These are phyloP conservation scores for Simmondsia chinensis DNA, from an alignment of 148 eudicot genomes.

Conservation along the genomic window DNA sequence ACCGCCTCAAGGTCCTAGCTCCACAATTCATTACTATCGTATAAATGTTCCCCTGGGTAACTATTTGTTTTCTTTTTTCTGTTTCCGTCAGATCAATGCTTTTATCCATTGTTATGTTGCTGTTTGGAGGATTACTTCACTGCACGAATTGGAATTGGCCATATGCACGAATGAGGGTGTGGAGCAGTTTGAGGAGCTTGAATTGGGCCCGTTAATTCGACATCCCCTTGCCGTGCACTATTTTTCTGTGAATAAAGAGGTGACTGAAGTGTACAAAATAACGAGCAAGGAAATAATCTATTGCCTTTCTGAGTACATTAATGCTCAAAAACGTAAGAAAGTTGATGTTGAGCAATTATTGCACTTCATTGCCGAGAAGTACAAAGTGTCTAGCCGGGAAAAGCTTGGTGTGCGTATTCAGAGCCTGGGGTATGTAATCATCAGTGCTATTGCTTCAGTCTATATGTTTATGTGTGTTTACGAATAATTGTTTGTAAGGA, in stretches of 20 bases:
- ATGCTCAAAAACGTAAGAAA: slow-evolving; percentile 19
- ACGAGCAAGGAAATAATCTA: slow-evolving; percentile 50
- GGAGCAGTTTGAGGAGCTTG: slow-evolving; percentile 63
- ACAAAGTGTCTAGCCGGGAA: slow-evolving; percentile 36
- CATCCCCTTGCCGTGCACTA: slow-evolving; percentile 80
- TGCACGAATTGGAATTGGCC: slow-evolving; percentile 68
- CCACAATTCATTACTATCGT: no score
- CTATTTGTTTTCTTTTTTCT: not conserved
- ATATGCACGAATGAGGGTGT: slow-evolving; percentile 72
- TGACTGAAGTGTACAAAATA: slow-evolving; percentile 44
- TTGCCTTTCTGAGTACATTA: slow-evolving; percentile 33
- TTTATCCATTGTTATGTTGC: slow-evolving; percentile 87
- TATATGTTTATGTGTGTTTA: no score
- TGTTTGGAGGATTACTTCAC: slow-evolving; percentile 49
- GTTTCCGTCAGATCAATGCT: slow-evolving; percentile 43
- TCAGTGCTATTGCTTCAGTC: slow-evolving; percentile 1
- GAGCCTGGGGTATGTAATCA: slow-evolving; percentile 65
- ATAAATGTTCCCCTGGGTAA: slow-evolving; percentile 6
- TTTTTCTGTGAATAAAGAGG: slow-evolving; percentile 47
- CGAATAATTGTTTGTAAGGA: no score
- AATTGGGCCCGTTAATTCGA: slow-evolving; percentile 70
- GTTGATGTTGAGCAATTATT: slow-evolving; percentile 39
- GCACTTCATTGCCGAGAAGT: slow-evolving; percentile 53
- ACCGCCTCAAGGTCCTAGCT: no score
- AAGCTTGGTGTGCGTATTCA: slow-evolving; percentile 70